Conservation (phyloP, 2,329 filamentous ascomycete genomes). For the Daldinia sp. region DNA sequence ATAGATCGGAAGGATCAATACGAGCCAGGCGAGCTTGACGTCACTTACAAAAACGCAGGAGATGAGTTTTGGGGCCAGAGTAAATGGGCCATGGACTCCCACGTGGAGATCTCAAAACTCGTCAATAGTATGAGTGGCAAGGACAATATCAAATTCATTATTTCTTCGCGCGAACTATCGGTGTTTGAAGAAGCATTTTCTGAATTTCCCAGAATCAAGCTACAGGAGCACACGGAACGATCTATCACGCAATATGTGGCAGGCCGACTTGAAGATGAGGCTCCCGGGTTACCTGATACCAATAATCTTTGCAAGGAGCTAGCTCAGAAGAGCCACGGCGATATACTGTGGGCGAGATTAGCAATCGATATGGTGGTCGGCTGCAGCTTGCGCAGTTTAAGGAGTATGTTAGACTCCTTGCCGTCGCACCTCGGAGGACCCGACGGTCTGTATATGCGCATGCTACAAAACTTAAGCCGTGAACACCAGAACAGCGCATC, state of each 20-base stretch:
- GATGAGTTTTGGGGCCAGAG: constrained; percentile 51
- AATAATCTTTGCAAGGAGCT: constrained; percentile 49
- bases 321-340: constrained; percentile 48
- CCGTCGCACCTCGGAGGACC: constrained; percentile 50
- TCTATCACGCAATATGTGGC: constrained; percentile 50
- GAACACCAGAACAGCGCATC: constrained; percentile 48
- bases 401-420: constrained; percentile 48
- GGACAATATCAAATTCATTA: constrained; percentile 48
- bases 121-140: constrained; percentile 49
- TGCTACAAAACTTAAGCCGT: constrained; percentile 48
- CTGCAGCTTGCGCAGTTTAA: constrained; percentile 48
- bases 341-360: constrained; percentile 51
- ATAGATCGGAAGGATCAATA: constrained; percentile 52
- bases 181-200: constrained; percentile 48
- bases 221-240: constrained; percentile 49
- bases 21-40: constrained; percentile 47
- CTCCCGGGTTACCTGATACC: constrained; percentile 48
- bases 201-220: constrained; percentile 44
- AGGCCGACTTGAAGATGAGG: constrained; percentile 50
- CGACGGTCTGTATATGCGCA: constrained; percentile 52
- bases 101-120: constrained; percentile 47
- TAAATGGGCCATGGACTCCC: constrained; percentile 51
- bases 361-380: constrained; percentile 51
- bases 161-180: constrained; percentile 49
- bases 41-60: constrained; percentile 47